Percentiles rank a stretch among this genome's conserved stretches.
These are phyloP conservation scores for Candida ascalaphidarum DNA, from an alignment of 805 yeast species.

Conservation along the genomic window DNA sequence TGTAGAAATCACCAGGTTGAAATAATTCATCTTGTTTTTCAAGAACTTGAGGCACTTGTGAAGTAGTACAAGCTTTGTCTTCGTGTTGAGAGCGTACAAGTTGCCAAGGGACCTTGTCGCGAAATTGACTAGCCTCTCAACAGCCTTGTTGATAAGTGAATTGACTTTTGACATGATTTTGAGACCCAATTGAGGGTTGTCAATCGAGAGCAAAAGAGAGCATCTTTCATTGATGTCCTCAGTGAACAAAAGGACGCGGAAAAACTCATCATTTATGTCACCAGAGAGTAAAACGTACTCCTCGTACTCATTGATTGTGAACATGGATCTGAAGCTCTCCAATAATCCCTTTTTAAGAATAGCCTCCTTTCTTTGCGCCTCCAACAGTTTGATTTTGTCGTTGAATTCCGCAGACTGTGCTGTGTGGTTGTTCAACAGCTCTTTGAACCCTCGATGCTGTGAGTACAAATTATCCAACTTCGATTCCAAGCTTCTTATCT, in stretches of 20 bases:
- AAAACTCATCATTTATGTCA: conserved; percentile 47
- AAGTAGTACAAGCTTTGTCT: conserved; percentile 15
- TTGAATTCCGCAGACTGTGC: conserved; percentile 14
- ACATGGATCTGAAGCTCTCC: conserved; percentile 46
- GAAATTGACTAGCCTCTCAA: conserved; percentile 19
- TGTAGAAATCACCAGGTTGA: conserved; percentile 51
- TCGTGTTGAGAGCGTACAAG: conserved; percentile 17
- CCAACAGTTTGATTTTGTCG: conserved; percentile 15
- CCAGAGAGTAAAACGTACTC: conserved; percentile 46
- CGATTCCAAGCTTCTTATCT: conserved; percentile 13
- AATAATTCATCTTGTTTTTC: conserved; percentile 35
- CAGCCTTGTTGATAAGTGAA: conserved; percentile 35
- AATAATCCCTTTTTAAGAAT: conserved; percentile 45
- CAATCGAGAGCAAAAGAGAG: conserved; percentile 60
- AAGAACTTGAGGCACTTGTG: conserved; percentile 24
- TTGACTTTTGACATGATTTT: conserved; percentile 55
- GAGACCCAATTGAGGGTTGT: conserved; percentile 57
- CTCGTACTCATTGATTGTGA: conserved; percentile 66
- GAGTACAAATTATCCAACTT: conserved; percentile 11
- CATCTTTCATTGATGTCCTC: conserved; percentile 60
- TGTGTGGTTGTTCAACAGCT: conserved; percentile 25
- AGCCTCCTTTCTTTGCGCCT: conserved; percentile 21
- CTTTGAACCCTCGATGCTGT: conserved; percentile 24
- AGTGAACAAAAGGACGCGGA: conserved; percentile 50
- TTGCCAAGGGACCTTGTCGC: conserved; percentile 25